Percentiles rank a stretch among this genome's conserved stretches.
Conservation (phyloP, 2,329 filamentous ascomycete genomes). For the Fusarium sp. region DNA sequence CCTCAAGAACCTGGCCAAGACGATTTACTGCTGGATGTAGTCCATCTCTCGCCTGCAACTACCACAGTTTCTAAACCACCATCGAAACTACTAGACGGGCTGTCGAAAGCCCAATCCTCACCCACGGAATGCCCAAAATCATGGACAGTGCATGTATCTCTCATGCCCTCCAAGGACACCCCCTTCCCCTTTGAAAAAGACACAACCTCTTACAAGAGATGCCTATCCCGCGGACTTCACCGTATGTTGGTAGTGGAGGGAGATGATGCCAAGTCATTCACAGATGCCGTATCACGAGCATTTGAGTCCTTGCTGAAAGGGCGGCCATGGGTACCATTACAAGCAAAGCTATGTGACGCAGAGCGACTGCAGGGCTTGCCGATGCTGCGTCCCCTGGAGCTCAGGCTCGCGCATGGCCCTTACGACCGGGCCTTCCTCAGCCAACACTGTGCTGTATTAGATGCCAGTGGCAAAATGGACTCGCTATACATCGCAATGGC, state of each 20-base stretch:
- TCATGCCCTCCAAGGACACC: constrained; percentile 66
- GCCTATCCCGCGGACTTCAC: constrained; percentile 71
- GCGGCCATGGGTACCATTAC: constrained; percentile 69
- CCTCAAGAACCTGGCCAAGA: constrained; percentile 37
- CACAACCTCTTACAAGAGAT: constrained; percentile 71
- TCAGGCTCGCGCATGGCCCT: constrained; percentile 56
- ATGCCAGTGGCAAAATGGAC: constrained; percentile 67
- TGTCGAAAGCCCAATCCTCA: constrained; percentile 17
- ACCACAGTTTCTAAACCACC: constrained; percentile 16
- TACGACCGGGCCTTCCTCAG: constrained; percentile 67
- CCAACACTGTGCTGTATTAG: constrained; percentile 68
- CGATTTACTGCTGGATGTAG: constrained; percentile 17
- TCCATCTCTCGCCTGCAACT: constrained; percentile 38
- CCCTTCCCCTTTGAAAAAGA: constrained; percentile 74
- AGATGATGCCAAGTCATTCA: constrained; percentile 63
- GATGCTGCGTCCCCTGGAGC: constrained; percentile 69
- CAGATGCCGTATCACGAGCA: constrained; percentile 61
- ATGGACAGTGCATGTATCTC: constrained; percentile 72
- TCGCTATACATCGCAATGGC: constrained; percentile 72
- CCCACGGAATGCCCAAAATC: constrained; percentile 49
- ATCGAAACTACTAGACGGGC: constrained; percentile 9
- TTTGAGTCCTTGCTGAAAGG: constrained; percentile 65
- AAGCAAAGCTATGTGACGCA: constrained; percentile 70
- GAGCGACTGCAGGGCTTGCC: constrained; percentile 67
- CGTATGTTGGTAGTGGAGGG: constrained; percentile 68